Percentiles rank a stretch among this genome's conserved stretches.
phyloP scores from a whole-genome alignment of 176 grass and related monocot genomes.

The Ampelocalamus luodianensis region DNA sequence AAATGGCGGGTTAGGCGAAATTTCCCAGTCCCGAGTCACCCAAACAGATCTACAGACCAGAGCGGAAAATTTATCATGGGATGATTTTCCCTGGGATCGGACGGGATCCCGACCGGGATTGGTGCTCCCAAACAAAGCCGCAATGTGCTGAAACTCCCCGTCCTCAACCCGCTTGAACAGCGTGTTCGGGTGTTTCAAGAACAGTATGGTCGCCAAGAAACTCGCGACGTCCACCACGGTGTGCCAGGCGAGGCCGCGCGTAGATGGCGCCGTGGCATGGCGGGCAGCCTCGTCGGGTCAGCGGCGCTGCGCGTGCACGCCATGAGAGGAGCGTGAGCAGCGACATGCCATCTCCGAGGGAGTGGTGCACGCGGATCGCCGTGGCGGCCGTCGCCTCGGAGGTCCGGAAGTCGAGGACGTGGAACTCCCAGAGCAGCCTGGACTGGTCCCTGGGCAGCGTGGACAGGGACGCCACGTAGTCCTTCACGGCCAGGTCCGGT shows the following conservation, averaged over 20 bases:
- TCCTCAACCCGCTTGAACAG: slow-evolving; percentile 61
- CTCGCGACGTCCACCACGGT: slow-evolving; percentile 53
- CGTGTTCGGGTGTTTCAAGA: slow-evolving; percentile 67
- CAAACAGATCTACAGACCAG: no score
- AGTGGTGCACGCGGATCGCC: slow-evolving; percentile 83
- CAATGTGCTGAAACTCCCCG: slow-evolving; percentile 16
- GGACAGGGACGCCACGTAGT: slow-evolving; percentile 84
- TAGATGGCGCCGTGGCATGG: slow-evolving; percentile 59
- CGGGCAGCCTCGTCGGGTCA: slow-evolving; percentile 61
- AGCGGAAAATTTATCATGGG: no score
- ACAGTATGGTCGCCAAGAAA: slow-evolving; percentile 61
- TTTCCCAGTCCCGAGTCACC: no score
- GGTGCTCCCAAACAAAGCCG: no score
- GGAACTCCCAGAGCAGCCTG: slow-evolving; percentile 87
- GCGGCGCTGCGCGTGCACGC: slow-evolving; percentile 69
- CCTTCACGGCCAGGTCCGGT: slow-evolving; percentile 70
- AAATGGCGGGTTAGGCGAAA: no score
- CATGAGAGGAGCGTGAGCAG: slow-evolving; percentile 89
- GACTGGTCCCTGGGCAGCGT: slow-evolving; percentile 55
- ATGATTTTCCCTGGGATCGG: no score
- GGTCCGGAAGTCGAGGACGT: slow-evolving; percentile 85
- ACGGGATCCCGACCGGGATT: no score
- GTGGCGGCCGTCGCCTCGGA: slow-evolving; percentile 60
- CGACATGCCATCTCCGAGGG: slow-evolving; percentile 92
- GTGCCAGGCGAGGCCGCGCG: slow-evolving; percentile 17